Base-by-base conservation (phyloP, 495 filamentous ascomycete genomes). In the Penicillium bovifimosum region DNA sequence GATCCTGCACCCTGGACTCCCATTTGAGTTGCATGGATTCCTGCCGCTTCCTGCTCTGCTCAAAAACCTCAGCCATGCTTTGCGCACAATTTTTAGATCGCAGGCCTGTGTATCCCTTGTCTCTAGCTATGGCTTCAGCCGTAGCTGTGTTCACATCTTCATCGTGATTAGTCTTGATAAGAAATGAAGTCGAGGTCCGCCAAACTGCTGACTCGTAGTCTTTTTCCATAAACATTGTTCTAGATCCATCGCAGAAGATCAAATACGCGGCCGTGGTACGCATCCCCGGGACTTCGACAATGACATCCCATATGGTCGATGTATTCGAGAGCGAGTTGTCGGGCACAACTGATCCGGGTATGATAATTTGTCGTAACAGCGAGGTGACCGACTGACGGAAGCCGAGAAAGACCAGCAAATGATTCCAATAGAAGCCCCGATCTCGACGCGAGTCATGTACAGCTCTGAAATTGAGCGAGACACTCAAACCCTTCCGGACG, bases 381-480 rank as follows among this genome's bases (percentile, higher is more conserved):
- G 78, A 79, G 5, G 78, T 75, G 20, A 86, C 80, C 0, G 81
- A 81, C 10, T 70, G 77, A 2, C 80, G 73, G 7, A 73, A 58
- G 0, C 83, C 84, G 1, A 86, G 64, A 3, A 86, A 67, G 7
- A 86, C 78, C 10, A 80, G 62, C 4, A 79, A 18, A 51, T 80
- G 72, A 54, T 84, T 80, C 0, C 48, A 59, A 50, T 74, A 76
- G 56, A 73, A 80, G 26, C 57, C 59, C 26, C 65, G 34, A 48
- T 79, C 71, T 11, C 66, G 52, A 13, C 64, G 67, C 8, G 64
- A 62, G 35, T 79, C 70, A 64, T 86, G 81, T 41, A 71, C 73
- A 6, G 80, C 74, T 9, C 84, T 75, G 54, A 83, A 83, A 63
- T 87, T 87, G n/a, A 87, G 70, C 14, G 79, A 83, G 5, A 81